These are phyloP conservation scores for Beta vulgaris DNA, from an alignment of 148 eudicot species.

Conservation along the genomic window DNA sequence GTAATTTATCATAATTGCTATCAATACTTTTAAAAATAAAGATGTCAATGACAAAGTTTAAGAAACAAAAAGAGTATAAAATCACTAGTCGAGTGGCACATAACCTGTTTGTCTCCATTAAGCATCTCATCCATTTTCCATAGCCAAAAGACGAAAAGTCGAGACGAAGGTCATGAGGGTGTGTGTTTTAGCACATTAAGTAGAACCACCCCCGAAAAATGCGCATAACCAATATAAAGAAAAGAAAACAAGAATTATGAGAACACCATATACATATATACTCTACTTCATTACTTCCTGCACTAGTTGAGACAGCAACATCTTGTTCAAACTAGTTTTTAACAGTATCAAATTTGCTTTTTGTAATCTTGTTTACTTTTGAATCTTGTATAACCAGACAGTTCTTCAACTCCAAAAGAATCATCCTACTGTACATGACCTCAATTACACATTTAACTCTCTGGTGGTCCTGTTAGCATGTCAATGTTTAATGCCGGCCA, in stretches of 20 bases:
- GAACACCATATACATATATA: neutral
- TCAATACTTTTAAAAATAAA: too few relatives aligned
- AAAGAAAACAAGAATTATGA: neutral
- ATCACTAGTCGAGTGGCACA: neutral
- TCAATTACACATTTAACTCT: neutral
- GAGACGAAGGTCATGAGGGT: neutral
- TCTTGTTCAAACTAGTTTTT: neutral
- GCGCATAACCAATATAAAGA: neutral
- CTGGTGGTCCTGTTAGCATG: conserved; percentile 14
- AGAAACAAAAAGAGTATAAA: neutral
- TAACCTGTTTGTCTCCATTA: neutral
- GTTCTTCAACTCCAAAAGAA: conserved; percentile 7
- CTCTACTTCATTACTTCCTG: too few relatives aligned
- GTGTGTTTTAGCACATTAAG: neutral
- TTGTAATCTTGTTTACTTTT: neutral
- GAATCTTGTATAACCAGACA: neutral
- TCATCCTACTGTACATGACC: conserved; percentile 24
- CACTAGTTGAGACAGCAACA: neutral
- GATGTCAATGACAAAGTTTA: too few relatives aligned
- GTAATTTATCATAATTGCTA: too few relatives aligned
- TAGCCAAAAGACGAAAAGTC: neutral
- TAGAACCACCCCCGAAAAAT: neutral
- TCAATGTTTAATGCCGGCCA: conserved; percentile 40
- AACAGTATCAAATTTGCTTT: neutral
- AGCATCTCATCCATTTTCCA: neutral